Conservation (phyloP, 306 rosid genomes). For the Acacia crassicarpa region DNA sequence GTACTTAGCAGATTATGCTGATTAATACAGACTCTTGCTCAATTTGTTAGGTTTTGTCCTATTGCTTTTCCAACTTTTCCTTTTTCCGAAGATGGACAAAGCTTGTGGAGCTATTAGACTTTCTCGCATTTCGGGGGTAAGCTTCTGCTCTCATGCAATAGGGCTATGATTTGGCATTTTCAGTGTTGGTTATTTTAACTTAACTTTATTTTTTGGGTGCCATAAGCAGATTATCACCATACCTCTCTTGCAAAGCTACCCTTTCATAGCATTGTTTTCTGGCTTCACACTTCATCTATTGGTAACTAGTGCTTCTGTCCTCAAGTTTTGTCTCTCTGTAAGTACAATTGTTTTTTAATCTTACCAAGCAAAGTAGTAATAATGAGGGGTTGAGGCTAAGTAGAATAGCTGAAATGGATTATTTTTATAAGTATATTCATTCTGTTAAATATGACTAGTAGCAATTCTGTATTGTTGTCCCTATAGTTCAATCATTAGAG, state of each 20-base stretch:
- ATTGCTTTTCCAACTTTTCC: slow-evolving; percentile 49
- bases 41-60: slow-evolving; percentile 54
- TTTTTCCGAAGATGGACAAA: slow-evolving; percentile 55
- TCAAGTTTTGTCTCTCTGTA: slow-evolving; percentile 55
- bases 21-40: slow-evolving; percentile 12
- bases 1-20: neutral
- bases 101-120: slow-evolving; percentile 49
- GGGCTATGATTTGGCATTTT: neutral
- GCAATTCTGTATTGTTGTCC: too few species aligned
- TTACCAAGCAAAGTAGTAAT: neutral
- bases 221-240: slow-evolving; percentile 55
- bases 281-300: slow-evolving; percentile 46
- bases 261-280: slow-evolving; percentile 51
- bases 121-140: slow-evolving; percentile 58
- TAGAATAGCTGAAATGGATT: neutral
- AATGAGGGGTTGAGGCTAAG: neutral
- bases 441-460: neutral
- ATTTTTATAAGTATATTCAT: neutral
- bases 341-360: slow-evolving; percentile 34
- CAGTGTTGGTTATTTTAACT: neutral
- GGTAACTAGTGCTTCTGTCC: slow-evolving; percentile 48
- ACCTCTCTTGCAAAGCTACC: slow-evolving; percentile 65
- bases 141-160: slow-evolving; percentile 26
- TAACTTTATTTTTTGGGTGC: neutral
- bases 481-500: neutral